phyloP scores from a whole-genome alignment of 768 basidiomycete species.

The Suillus occidentalis region DNA sequence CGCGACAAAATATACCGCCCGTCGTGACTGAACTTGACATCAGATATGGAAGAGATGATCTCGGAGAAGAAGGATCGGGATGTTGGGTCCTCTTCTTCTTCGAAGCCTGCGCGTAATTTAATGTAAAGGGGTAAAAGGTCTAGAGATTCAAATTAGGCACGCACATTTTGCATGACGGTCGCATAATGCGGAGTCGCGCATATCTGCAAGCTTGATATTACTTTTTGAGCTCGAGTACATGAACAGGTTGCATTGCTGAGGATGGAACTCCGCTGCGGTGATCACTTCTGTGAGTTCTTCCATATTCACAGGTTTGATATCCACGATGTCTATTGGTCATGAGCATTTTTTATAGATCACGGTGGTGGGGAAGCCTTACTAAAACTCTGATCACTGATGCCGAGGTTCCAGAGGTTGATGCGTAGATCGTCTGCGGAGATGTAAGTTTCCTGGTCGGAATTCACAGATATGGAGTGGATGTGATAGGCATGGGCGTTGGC shows the following conservation, averaged over 20 bases:
- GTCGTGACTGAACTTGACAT: constrained; percentile 98
- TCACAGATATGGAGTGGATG: constrained; percentile 99
- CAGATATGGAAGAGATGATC: constrained; percentile 99
- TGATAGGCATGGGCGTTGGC: constrained; percentile 99
- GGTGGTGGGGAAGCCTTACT: constrained; percentile 57
- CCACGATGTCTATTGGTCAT: constrained; percentile 81
- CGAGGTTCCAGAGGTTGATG: constrained; percentile 97
- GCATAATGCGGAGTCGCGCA: constrained; percentile 97
- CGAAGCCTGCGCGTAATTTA: constrained; percentile 67
- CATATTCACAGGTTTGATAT: constrained; percentile 99
- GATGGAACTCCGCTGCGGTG: constrained; percentile 99
- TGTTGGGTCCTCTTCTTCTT: constrained; percentile 97
- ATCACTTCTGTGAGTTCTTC: constrained; percentile 99
- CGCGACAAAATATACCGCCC: constrained; percentile 96
- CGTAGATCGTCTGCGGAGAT: constrained; percentile 98
- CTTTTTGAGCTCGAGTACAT: constrained; percentile 99
- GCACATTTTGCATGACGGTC: constrained; percentile 94
- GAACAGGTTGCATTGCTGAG: constrained; percentile 95
- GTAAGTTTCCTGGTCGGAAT: constrained; percentile 99
- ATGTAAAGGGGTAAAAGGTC: constrained; percentile 15
- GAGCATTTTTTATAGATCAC: background rate
- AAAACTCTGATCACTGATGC: constrained; percentile 98
- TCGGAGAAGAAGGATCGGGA: constrained; percentile 99
- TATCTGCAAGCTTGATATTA: constrained; percentile 99
- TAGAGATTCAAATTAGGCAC: constrained; percentile 30